A percentile compares a stretch with the other conserved stretches of the same genome.
phyloP scores from a whole-genome alignment of 371 early-diverging fungal species.

The Encephalitozoon cuniculi region DNA sequence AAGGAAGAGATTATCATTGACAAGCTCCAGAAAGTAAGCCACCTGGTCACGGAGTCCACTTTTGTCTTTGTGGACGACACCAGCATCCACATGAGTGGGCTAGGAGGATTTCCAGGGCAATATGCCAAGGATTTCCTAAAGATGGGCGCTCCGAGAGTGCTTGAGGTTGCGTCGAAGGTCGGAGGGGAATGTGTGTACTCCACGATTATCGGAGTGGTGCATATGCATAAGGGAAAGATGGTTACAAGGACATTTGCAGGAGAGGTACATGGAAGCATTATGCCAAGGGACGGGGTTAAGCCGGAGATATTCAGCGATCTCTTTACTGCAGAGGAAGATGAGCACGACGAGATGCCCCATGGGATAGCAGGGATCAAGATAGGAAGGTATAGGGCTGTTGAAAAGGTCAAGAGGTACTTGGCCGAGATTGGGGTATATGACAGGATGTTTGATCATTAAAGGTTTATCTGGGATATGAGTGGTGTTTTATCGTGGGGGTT shows the following conservation, averaged over 20 bases:
- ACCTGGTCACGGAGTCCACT: background rate
- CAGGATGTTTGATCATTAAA: background rate
- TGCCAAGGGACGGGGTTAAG: background rate
- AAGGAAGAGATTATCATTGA: constrained; percentile 27
- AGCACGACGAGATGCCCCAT: background rate
- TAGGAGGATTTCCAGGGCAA: constrained; percentile 48
- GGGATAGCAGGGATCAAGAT: background rate
- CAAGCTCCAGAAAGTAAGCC: constrained; percentile 18
- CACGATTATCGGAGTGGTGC: constrained; percentile 13
- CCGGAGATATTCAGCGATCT: background rate
- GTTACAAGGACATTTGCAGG: constrained; percentile 15
- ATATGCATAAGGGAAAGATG: background rate
- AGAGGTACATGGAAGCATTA: constrained; percentile 13
- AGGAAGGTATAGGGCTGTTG: background rate
- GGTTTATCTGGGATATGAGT: background rate
- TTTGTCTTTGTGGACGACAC: constrained; percentile 37
- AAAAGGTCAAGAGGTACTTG: background rate
- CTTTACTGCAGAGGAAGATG: background rate
- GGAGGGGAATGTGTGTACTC: constrained; percentile 4
- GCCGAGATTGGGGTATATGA: background rate
- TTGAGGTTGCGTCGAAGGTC: constrained; percentile 27
- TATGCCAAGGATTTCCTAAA: constrained; percentile 44
- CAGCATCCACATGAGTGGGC: constrained; percentile 21
- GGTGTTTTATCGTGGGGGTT: background rate
- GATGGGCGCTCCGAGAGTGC: constrained; percentile 24